Base-by-base conservation (phyloP, 768 basidiomycete genomes). In the Mycena rosella region DNA sequence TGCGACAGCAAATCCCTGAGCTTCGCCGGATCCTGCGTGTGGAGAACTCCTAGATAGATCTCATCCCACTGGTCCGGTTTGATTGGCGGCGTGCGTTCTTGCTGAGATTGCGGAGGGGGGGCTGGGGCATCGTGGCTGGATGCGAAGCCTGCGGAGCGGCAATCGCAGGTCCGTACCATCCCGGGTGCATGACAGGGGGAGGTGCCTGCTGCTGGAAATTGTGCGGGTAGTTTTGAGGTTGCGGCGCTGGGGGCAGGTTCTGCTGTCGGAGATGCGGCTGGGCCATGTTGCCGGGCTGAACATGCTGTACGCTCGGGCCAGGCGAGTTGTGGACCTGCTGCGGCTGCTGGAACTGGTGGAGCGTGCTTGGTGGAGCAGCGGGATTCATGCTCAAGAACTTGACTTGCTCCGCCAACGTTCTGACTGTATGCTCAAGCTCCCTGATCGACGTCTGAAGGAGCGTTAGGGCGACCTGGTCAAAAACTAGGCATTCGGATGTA, bases 71-170 rank as follows among this genome's bases (percentile, higher is more conserved):
- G 91, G 75, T 94, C 93, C 49, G 84, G 61, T 72, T 85, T 86
- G 47, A 83, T 78, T n/a, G 90, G 85, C 18, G 87, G 86, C 30
- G 88, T 81, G 68, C 85, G 78, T 61, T 87, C 87, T 58, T 79
- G 75, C 49, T 62, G 63, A 52, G 58, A 74, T 32, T 72, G 71
- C 14, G 76, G 77, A 9, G 81, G 49, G 49, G 49, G 80, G 85
- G 81, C 63, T 85, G 92, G 2, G 91, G 91, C 18, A 91, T 86
- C 20, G 90, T 89, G 11, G 90, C 87, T 30, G 91, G 93, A 72
- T 93, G 92, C 0, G 93, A 94, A 0, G 92, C 92, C 69, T 94
- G 93, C 45, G 93, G 93, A 3, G 93, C 92, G 56, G 91, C 91
- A 53, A 94, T 92, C 26, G 82, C 79, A 2, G 88, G 79, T 32